Evolutionary conservation across 768 basidiomycete genomes (phyloP), one percentile per base, ranked within the genome.

Genomic region (Russula abietina): DNA sequence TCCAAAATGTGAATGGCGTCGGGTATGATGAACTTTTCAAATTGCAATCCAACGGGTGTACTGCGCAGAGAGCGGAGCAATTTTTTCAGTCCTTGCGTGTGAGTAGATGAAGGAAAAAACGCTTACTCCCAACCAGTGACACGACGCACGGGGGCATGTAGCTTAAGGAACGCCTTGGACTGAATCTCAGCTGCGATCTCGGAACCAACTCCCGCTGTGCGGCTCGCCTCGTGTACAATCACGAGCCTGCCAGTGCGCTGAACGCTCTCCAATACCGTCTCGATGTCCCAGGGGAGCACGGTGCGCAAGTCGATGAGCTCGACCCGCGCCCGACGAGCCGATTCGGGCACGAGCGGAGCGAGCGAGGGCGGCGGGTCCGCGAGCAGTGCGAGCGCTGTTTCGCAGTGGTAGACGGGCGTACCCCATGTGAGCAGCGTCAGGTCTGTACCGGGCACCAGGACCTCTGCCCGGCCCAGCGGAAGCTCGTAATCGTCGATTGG

Each of bases 91-190:
- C n/a, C 57, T 17, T 22, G 32, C 4, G 16, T 24, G 24, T 24
- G 30, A 38, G 46, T 51, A 26, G 17, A 65, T 26, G 48, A 49
- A 49, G 11, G 59, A 56, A 60, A 36, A 51, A 57, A 30, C 8
- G 87, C 93, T 81, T 69, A 95, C 93, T 97, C 94, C 95, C 95
- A 98, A 32, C 91, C 92, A 2, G 90, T 84, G 19, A 98, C 84
- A 45, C 93, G 78, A 70, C 81, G 88, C 26, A 98, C 88, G 0
- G 94, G 94, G 9, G 94, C 93, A 59, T 91, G 83, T 55, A 98
- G 75, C 72, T 87, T 88, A 69, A 97, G 77, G 76, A 97, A 97
- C 67, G 90, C 93, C 62, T 88, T 77, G 73, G 88, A 88, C 76
- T 92, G 92, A 5, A 98, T 78, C 74, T 95, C 91, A 0, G 91